Percentiles rank a stretch among this genome's conserved stretches.
Evolutionary conservation across 305 asterid species (phyloP).

Genomic region (Nicotiana rustica): DNA sequence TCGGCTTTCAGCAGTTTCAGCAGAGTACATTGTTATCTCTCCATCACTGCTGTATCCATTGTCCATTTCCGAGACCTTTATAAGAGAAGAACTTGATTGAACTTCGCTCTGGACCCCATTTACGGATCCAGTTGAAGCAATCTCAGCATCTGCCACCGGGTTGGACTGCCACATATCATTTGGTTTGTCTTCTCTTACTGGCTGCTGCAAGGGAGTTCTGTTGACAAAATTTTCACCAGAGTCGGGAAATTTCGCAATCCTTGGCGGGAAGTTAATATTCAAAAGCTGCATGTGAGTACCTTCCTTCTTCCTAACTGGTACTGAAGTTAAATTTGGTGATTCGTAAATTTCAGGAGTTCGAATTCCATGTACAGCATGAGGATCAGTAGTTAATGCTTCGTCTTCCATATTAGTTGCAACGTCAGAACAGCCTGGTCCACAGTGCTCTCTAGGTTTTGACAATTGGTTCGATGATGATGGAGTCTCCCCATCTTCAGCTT

Average conservation of each 20-base stretch:
- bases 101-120: conserved; percentile 73
- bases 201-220: conserved; percentile 31
- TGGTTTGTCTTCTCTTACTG: conserved; percentile 37
- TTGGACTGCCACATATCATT: conserved; percentile 44
- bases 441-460: conserved; percentile 56
- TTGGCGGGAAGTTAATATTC: conserved; percentile 92
- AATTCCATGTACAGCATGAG: conserved; percentile 58
- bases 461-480: conserved; percentile 58
- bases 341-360: conserved; percentile 80
- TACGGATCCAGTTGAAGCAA: conserved; percentile 80
- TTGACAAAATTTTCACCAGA: conserved; percentile 57
- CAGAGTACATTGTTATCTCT: conserved; percentile 90
- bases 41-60: conserved; percentile 87
- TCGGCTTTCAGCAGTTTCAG: conserved; percentile 96
- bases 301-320: conserved; percentile 58
- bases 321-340: conserved; percentile 70
- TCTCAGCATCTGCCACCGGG: conserved; percentile 61
- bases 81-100: conserved; percentile 62
- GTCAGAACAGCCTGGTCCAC: conserved; percentile 53
- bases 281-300: conserved; percentile 66
- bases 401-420: conserved; percentile 49
- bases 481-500: conserved; percentile 63
- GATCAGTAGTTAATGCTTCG: conserved; percentile 36
- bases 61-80: conserved; percentile 51
- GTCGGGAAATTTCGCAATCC: conserved; percentile 49